Evolutionary conservation across 495 filamentous ascomycete genomes (phyloP), one percentile per base, ranked within the genome.

Genomic region (Hyphodiscus hymeniophilus): DNA sequence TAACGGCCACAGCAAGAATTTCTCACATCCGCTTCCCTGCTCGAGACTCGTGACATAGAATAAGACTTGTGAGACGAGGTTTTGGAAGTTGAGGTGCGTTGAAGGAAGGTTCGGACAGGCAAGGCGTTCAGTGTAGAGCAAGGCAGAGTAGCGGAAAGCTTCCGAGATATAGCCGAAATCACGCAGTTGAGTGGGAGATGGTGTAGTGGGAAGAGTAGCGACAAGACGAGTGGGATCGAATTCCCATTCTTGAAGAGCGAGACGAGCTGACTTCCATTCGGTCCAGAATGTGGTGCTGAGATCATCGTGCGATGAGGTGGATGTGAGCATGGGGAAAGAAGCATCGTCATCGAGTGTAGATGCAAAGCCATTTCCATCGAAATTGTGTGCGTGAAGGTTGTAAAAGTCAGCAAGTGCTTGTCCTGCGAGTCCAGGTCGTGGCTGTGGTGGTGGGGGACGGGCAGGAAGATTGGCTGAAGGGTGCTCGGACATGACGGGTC

Each of bases 1-100:
- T 8, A 96, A 73, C 7, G 91, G 90, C 91, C 91, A 97, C 2
- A 97, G 79, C 20, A 97, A 69, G 57, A 92, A 95, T 59, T 94
- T 91, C 63, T 92, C 86, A 38, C 77, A 73, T 50, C 64, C 69
- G 53, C 71, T 73, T 39, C 71, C 72, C 1, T 81, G 76, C 50
- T 85, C 77, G 18, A 95, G 81, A 42, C 80, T 79, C 12, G 80
- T 79, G 31, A 94, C 82, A 63, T 92, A 89, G 61, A 81, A 84
- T 42, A 95, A 73, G 8, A 90, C 82, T 45, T 84, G 79, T 47
- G 76, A 77, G 32, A 95, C 88, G 3, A 94, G 77, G 43, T 80
- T 81, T 60, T 91, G 88, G 65, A 95, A 86, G 53, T 85, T 86
- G 41, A 81, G 78, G 60, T 91, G 78, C 8, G 73, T 73, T 0